These are phyloP conservation scores for Xylariales sp. DNA, from an alignment of 2,329 filamentous ascomycete genomes.

Conservation along the genomic window DNA sequence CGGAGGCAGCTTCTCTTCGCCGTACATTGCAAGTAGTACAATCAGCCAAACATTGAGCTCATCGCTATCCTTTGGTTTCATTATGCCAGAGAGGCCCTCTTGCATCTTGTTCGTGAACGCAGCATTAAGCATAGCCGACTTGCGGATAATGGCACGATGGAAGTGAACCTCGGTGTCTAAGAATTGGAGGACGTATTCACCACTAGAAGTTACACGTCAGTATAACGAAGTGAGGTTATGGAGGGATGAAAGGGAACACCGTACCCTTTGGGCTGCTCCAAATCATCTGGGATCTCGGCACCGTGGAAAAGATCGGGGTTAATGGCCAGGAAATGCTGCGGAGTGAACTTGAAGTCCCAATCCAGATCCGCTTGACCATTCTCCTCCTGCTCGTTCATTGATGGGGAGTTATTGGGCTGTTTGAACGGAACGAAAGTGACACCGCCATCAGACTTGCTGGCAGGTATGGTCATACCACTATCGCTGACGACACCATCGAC, in stretches of 20 bases:
- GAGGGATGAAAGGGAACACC: neutral
- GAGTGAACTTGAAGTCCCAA: neutral
- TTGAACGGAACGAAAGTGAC: neutral
- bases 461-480: neutral
- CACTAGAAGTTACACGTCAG: neutral
- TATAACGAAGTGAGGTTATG: neutral
- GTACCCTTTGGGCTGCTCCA: neutral
- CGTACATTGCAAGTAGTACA: conserved; percentile 2
- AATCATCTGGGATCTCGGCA: neutral
- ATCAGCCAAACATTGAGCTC: conserved; percentile 2
- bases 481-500: too few relatives aligned
- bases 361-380: neutral
- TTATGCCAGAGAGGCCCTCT: neutral
- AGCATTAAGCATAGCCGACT: neutral
- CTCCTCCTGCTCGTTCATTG: neutral
- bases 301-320: neutral
- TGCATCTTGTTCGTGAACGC: neutral
- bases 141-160: neutral
- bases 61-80: neutral
- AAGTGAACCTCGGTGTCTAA: neutral
- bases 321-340: neutral
- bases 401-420: neutral
- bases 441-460: neutral
- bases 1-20: neutral
- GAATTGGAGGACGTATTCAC: neutral